Percentiles rank a stretch among this genome's conserved stretches.
These are phyloP conservation scores for Agaricus sinodeliciosus DNA, from an alignment of 768 basidiomycete genomes.

Conservation along the genomic window DNA sequence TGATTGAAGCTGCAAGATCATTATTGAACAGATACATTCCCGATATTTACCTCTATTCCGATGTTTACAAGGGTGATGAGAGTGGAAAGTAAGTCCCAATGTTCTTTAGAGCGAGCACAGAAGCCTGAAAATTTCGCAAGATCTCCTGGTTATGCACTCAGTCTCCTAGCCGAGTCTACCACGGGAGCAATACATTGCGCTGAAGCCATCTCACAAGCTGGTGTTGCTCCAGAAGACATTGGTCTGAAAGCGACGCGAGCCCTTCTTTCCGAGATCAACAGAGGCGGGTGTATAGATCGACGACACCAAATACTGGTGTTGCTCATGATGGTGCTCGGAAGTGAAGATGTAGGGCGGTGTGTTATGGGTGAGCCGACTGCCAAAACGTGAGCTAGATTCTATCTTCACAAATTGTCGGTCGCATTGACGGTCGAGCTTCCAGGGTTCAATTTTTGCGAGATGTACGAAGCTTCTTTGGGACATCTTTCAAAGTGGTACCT, in stretches of 20 bases:
- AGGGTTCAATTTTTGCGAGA: constrained; percentile 94
- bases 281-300: constrained; percentile 87
- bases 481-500: constrained; percentile 84
- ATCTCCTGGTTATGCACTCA: constrained; percentile 94
- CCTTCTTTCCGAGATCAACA: constrained; percentile 70
- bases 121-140: constrained; percentile 29
- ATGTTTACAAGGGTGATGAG: constrained; percentile 96
- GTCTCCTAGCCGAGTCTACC: constrained; percentile 85
- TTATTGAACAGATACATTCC: constrained; percentile 95
- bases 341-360: constrained; percentile 92
- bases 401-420: constrained; percentile 13
- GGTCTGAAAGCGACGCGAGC: constrained; percentile 75
- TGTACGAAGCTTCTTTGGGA: constrained; percentile 75
- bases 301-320: constrained; percentile 84
- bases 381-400: constrained; percentile 55
- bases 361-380: constrained; percentile 78
- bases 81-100: constrained; percentile 77
- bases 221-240: constrained; percentile 88
- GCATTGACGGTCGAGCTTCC: constrained; percentile 1
- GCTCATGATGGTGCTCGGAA: constrained; percentile 91
- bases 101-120: too few species aligned
- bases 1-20: constrained; percentile 92
- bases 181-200: constrained; percentile 84
- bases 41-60: constrained; percentile 96
- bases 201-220: constrained; percentile 79